Conservation (phyloP, 768 basidiomycete species). For the Dacryopinax primogenitus region DNA sequence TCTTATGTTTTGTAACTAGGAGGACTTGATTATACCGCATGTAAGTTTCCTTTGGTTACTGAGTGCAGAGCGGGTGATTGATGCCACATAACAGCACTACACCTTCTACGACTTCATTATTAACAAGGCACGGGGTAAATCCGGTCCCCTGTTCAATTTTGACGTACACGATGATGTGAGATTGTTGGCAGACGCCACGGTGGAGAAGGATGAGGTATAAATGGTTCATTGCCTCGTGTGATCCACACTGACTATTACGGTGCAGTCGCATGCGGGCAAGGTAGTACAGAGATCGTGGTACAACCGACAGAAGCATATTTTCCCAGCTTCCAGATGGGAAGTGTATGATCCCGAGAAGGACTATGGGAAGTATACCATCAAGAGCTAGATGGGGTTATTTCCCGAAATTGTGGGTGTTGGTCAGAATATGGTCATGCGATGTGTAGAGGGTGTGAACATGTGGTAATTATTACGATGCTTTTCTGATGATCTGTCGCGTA, state of each 20-base stretch:
- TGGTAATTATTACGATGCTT: too few species aligned
- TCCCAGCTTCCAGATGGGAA: constrained; percentile 95
- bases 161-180: constrained; percentile 99
- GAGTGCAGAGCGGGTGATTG: background rate
- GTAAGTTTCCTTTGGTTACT: constrained; percentile 34
- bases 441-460: too few species aligned
- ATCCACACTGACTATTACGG: background rate
- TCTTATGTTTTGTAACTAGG: constrained; percentile 35
- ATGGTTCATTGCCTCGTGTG: background rate
- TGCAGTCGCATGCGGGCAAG: constrained; percentile 73
- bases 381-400: constrained; percentile 9
- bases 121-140: constrained; percentile 97
- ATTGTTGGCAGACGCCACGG: constrained; percentile 81
- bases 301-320: constrained; percentile 92
- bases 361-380: constrained; percentile 82
- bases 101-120: constrained; percentile 98
- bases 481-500: too few species aligned
- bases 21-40: constrained; percentile 95
- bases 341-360: constrained; percentile 91
- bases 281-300: constrained; percentile 96
- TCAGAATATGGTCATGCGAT: too few species aligned
- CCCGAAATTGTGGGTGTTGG: background rate
- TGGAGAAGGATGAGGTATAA: constrained; percentile 88
- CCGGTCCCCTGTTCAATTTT: constrained; percentile 94
- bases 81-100: constrained; percentile 52